phyloP scores from a whole-genome alignment of 805 yeast genomes.

The Kodamaea kakaduensis region DNA sequence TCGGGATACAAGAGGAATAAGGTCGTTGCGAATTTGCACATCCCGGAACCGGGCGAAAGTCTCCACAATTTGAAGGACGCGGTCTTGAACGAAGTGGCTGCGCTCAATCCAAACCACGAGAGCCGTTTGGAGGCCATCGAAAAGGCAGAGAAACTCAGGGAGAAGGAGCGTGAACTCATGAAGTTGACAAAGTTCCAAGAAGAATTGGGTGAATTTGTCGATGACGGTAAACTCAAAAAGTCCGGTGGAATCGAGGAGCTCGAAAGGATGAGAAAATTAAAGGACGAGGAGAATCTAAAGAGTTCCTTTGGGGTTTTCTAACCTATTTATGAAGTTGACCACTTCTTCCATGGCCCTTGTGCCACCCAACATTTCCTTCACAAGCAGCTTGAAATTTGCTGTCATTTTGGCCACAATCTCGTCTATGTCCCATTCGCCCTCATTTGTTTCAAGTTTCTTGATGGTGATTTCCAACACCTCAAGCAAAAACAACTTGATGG shows the following conservation, averaged over 20 bases:
- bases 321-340: constrained; percentile 6
- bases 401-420: constrained; percentile 2
- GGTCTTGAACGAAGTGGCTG: constrained; percentile 71
- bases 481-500: constrained; percentile 14
- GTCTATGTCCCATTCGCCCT: background rate
- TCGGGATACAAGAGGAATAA: constrained; percentile 40
- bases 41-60: constrained; percentile 62
- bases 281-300: constrained; percentile 70
- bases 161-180: constrained; percentile 59
- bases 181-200: constrained; percentile 68
- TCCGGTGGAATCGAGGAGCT: constrained; percentile 89
- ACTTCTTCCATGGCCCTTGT: too few relatives aligned
- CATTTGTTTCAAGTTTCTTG: constrained; percentile 8
- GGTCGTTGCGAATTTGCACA: constrained; percentile 39
- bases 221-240: constrained; percentile 66
- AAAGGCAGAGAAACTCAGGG: constrained; percentile 77
- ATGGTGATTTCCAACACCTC: constrained; percentile 13
- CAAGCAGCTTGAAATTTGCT: background rate
- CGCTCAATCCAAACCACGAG: constrained; percentile 80
- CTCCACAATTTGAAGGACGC: constrained; percentile 66
- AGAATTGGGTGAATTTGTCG: constrained; percentile 83
- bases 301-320: constrained; percentile 33
- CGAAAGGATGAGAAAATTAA: constrained; percentile 61
- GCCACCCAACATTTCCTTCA: too few relatives aligned
- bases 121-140: constrained; percentile 83